These are phyloP conservation scores for Naganishia onofrii DNA, from an alignment of 768 basidiomycete species.

Conservation along the genomic window DNA sequence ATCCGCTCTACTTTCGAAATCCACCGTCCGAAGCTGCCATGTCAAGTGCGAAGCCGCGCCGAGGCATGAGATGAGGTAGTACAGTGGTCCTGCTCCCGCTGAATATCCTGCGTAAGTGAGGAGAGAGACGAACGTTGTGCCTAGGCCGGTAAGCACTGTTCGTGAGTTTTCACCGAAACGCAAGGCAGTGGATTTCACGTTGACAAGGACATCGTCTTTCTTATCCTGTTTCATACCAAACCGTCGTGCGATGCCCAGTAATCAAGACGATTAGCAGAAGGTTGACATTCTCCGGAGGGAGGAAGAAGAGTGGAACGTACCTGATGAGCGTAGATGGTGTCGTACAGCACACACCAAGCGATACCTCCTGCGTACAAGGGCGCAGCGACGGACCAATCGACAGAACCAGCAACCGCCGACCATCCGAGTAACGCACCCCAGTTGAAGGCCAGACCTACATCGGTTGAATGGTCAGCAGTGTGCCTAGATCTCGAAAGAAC, in stretches of 20 bases:
- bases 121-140: slow-evolving; percentile 68
- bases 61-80: slow-evolving; percentile 71
- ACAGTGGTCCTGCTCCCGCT: slow-evolving; percentile 71
- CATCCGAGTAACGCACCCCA: slow-evolving; percentile 96
- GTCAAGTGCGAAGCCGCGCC: slow-evolving; percentile 73
- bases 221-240: no score
- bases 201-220: slow-evolving; percentile 76
- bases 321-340: slow-evolving; percentile 97
- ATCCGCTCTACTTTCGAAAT: slow-evolving; percentile 71
- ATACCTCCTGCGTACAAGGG: slow-evolving; percentile 87
- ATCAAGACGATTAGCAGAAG: neutral
- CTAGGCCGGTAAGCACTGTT: slow-evolving; percentile 71
- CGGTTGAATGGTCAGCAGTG: no score
- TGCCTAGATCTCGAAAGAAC: neutral
- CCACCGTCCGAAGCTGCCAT: slow-evolving; percentile 68
- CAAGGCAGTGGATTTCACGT: slow-evolving; percentile 90
- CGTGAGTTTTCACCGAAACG: slow-evolving; percentile 77
- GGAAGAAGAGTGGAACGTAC: slow-evolving; percentile 52
- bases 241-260: no score
- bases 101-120: slow-evolving; percentile 76
- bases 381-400: slow-evolving; percentile 76
- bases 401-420: slow-evolving; percentile 81
- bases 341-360: slow-evolving; percentile 93
- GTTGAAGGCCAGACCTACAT: slow-evolving; percentile 83
- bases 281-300: neutral